Evolutionary conservation across 129 eudicot genomes (phyloP), one percentile per base, ranked within the genome.

Genomic region (Arctium minus): DNA sequence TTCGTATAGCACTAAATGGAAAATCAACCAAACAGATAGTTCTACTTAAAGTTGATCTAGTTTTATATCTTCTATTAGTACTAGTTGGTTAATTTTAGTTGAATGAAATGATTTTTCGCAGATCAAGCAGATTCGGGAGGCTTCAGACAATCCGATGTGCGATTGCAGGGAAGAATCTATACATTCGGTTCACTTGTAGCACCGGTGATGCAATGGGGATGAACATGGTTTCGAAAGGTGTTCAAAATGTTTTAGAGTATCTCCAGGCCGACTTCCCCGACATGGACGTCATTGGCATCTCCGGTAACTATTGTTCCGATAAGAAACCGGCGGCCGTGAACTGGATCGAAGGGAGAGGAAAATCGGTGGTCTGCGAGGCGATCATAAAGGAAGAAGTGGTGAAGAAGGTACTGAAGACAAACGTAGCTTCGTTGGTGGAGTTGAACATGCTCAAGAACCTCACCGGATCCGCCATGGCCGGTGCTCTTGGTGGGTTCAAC

Each of bases 201-300:
- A 92, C 97, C 0, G 97, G 97, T 0, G 97, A 92, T 77, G 97
- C 97, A 72, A 92, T 92, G 92, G 92, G 92, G 48, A 89, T 89
- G 92, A 89, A 89, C 86, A 89, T 89, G 92, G 89, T 89, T 8
- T 89, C 92, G 10, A 89, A 89, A 48, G 92, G 92, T 37, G 92
- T 86, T 38, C 92, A 89, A 71, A 89, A 89, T 39, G 92, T 89
- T 27, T 37, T 89, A 53, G 90, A 89, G n/a, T 86, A 84, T 65
- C 92, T 89, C 18, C 92, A 82, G 30, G 15, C 33, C 7, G 90
- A 89, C 73, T 89, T 87, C 77, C 87, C 92, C 15, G 92, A 89
- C 79, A 89, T 89, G 92, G 92, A 89, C 64, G 85, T 89, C 1
- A 85, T 89, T 15, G 92, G 97, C 74, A 89, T 92, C 70, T 92